Base-by-base conservation (phyloP, 2,329 filamentous ascomycete genomes). In the Aureobasidium sp. region DNA sequence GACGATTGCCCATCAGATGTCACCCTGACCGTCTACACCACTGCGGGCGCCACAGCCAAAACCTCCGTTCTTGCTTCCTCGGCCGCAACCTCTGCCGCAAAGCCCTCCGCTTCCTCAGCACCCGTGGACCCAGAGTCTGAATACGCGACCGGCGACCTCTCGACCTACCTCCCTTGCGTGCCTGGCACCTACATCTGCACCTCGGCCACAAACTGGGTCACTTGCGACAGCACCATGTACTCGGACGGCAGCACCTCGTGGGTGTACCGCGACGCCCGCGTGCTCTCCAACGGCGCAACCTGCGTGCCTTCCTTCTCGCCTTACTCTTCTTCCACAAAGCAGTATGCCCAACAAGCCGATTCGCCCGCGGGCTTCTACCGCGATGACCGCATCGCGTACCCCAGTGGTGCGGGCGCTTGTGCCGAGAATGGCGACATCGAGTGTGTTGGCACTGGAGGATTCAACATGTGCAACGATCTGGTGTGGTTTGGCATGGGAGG, bases 131-230 rank as follows among this genome's bases (percentile, higher is more conserved):
- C 56, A 25, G 55, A 53, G 27, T 29, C 56, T n/a, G 56, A 57
- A 21, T 64, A 61, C 57, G 57, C 57, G n/a, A 61, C 62, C 17
- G 60, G 59, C 40, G 60, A 68, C 48, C 58, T 63, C 16, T 56
- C 59, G 27, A 50, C 54, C 45, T 68, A 66, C 53, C 62, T 68
- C 1, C 67, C 68, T 29, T 72, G 70, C 57, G 61, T 64, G 1
- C 69, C 68, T 1, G 68, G 67, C 17, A 64, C 66, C n/a, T 70
- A 69, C 62, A 63, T 71, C 56, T 72, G 70, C 66, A 64, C 63
- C 24, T 65, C 61, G 3, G 24, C 51, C 16, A 64, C 57, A 2
- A 59, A 62, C 17, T 72, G 66, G 60, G 62, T 65, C 37, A 71
- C 68, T 7, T 71, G 69, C 61, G 61, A 64, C 55, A 57, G 61